Evolutionary conservation across 805 yeast species (phyloP), one percentile per base, ranked within the genome.

Genomic region (Candida odintsovae): DNA sequence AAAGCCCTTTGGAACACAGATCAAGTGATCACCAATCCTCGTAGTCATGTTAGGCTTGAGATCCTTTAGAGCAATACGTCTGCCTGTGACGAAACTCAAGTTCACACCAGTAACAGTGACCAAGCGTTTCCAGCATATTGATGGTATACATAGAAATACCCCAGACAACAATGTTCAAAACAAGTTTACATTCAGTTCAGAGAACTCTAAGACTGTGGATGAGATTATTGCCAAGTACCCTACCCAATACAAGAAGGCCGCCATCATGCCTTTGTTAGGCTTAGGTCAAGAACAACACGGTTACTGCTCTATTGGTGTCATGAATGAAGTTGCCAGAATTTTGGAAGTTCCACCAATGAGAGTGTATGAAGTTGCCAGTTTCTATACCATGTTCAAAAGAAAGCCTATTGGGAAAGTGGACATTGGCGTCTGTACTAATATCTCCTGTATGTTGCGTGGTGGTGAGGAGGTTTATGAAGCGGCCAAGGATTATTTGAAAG

Each of bases 311-410:
- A 84, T 87, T 56, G 75, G 88, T 29, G 94, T 86, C 52, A 87
- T 87, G 96, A 86, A 87, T 71, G 84, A 88, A 63, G 95, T 87
- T 43, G 96, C 95, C 45, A 80, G 83, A 66, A 59, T 83, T 61
- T 74, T 86, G 58, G 92, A 86, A 59, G 84, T 88, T 82, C 96
- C 96, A 26, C 95, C 95, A 49, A 87, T 87, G 96, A 79, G 96
- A 69, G 96, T 87, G 26, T 87, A 87, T 66, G 95, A 87, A 66
- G 96, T 87, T 53, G 96, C 96, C 28, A 85, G 95, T 38, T 87
- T 87, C 71, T 87, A 87, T 70, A 87, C 96, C 56, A 88, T 87
- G 96, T 87, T 82, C 72, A 85, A 85, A 70, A 79, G 94, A 65
- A 73, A 77, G 53, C 95, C 95, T 42, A 81, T 88, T 77, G 95